Evolutionary conservation across 805 yeast species (phyloP).

Genomic region (Wickerhamomyces canadensis): DNA sequence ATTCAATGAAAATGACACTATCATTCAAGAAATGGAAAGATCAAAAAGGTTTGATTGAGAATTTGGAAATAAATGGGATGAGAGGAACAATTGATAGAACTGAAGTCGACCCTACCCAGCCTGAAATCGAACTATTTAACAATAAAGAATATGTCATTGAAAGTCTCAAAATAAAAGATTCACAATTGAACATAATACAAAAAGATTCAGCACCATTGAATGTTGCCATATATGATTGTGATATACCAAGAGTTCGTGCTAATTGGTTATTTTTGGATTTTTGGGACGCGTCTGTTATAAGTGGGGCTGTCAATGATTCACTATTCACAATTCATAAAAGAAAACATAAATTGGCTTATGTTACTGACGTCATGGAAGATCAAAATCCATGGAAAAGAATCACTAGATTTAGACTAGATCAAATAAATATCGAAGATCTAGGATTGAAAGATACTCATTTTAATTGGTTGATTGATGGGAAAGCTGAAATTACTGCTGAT

Average conservation of each 20-base stretch:
- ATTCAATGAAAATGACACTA: slow-evolving; percentile 71
- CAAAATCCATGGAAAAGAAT: slow-evolving; percentile 43
- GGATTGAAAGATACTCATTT: slow-evolving; percentile 34
- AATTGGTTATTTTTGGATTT: slow-evolving; percentile 58
- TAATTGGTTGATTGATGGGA: slow-evolving; percentile 70
- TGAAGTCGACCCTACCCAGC: slow-evolving; percentile 9
- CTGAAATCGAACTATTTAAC: slow-evolving; percentile 26
- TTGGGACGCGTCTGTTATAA: slow-evolving; percentile 61
- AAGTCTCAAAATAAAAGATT: slow-evolving; percentile 44
- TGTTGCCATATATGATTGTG: slow-evolving; percentile 59
- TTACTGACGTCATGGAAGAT: slow-evolving; percentile 32
- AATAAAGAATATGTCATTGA: slow-evolving; percentile 35
- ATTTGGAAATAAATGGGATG: slow-evolving; percentile 73
- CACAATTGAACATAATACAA: slow-evolving; percentile 35
- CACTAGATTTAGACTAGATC: slow-evolving; percentile 39
- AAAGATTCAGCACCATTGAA: slow-evolving; percentile 23
- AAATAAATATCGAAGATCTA: slow-evolving; percentile 31
- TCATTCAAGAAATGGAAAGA: slow-evolving; percentile 83
- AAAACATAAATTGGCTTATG: slow-evolving; percentile 50
- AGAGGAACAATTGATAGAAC: slow-evolving; percentile 79
- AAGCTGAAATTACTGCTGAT: slow-evolving; percentile 65
- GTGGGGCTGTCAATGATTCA: slow-evolving; percentile 72
- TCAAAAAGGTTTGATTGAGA: slow-evolving; percentile 79
- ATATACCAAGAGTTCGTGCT: slow-evolving; percentile 53
- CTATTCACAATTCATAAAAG: slow-evolving; percentile 73